These are phyloP conservation scores for Discostella pseudostelligera DNA, from an alignment of 108 stramenopile genomes.

Conservation along the genomic window DNA sequence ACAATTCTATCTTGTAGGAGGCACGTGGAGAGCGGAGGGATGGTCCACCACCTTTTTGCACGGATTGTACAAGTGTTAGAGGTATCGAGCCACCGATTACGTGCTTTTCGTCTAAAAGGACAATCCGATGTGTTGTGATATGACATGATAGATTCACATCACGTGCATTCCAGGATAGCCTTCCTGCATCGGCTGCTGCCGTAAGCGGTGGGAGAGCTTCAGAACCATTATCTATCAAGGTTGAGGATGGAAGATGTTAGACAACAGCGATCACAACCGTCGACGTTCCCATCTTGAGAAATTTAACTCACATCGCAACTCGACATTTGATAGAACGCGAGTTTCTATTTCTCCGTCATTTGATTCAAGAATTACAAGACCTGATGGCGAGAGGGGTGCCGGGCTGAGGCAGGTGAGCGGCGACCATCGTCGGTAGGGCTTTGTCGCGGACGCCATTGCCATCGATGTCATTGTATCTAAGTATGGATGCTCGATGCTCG, in stretches of 20 bases:
- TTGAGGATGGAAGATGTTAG: background rate
- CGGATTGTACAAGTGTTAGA: slow-evolving; percentile 49
- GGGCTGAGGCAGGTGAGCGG: slow-evolving; percentile 67
- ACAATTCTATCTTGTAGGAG: slow-evolving; percentile 50
- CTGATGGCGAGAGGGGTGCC: slow-evolving; percentile 67
- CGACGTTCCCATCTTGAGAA: background rate
- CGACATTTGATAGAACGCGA: slow-evolving; percentile 50
- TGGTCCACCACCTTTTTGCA: slow-evolving; percentile 47
- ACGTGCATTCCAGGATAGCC: slow-evolving; percentile 57
- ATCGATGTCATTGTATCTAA: too few relatives aligned
- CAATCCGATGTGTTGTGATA: slow-evolving; percentile 40
- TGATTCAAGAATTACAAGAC: slow-evolving; percentile 65
- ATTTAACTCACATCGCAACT: slow-evolving; percentile 55
- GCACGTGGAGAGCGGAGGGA: slow-evolving; percentile 41
- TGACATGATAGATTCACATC: slow-evolving; percentile 51
- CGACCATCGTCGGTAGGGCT: slow-evolving; percentile 50
- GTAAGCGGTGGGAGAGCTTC: slow-evolving; percentile 34
- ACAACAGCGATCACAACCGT: background rate
- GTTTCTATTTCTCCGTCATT: slow-evolving; percentile 68
- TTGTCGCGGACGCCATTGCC: too few relatives aligned
- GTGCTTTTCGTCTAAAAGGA: slow-evolving; percentile 33
- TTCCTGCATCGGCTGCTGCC: slow-evolving; percentile 15
- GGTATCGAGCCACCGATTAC: slow-evolving; percentile 42
- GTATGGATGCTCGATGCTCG: too few relatives aligned
- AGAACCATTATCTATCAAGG: slow-evolving; percentile 18